A percentile compares a stretch with the other conserved stretches of the same genome.
phyloP scores from a whole-genome alignment of 1,139 yeast genomes.

The Geotrichum siamense region DNA sequence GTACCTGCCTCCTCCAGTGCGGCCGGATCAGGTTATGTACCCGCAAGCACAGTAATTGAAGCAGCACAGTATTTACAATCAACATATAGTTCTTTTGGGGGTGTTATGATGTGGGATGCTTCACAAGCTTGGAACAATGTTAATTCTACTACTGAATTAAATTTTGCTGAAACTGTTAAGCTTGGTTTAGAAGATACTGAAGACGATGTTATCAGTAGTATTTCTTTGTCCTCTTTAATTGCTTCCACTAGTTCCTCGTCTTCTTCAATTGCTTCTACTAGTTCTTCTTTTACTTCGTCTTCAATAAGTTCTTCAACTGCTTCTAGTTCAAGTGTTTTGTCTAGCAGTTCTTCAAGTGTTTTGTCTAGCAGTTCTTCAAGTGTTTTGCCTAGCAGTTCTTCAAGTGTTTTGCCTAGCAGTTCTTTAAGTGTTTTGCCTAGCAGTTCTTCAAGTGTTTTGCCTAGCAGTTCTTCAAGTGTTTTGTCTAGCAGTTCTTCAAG shows the following conservation, averaged over 20 bases:
- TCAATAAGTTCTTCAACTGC: conserved; percentile 9
- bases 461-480: too few relatives aligned
- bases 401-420: too few relatives aligned
- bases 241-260: background rate
- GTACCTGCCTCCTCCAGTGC: conserved; percentile 65
- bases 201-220: conserved; percentile 2
- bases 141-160: conserved; percentile 28
- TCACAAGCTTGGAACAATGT: conserved; percentile 62
- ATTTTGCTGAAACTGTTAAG: conserved; percentile 43
- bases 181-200: conserved; percentile 23
- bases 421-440: too few relatives aligned
- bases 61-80: conserved; percentile 32
- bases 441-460: too few relatives aligned
- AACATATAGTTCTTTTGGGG: conserved; percentile 55
- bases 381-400: too few relatives aligned
- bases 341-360: too few relatives aligned
- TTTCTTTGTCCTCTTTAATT: background rate
- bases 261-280: background rate
- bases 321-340: background rate
- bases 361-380: too few relatives aligned
- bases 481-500: too few relatives aligned
- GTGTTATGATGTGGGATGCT: conserved; percentile 89
- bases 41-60: conserved; percentile 27
- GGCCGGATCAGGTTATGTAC: conserved; percentile 64
- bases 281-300: conserved; percentile 2